Evolutionary conservation across 331 rosid genomes (phyloP).

Genomic region (Prunus yedoensis): DNA sequence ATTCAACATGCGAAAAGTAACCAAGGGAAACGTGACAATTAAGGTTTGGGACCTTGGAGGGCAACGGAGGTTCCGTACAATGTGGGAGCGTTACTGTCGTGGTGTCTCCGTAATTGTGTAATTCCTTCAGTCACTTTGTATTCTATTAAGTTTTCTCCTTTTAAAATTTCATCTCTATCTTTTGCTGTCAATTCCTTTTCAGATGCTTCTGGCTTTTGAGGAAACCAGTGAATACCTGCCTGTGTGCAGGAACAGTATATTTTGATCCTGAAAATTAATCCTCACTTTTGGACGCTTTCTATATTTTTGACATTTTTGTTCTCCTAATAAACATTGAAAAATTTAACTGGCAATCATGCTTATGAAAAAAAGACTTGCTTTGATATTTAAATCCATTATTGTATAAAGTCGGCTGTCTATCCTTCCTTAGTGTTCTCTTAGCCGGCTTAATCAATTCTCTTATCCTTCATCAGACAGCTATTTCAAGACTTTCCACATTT

Average conservation of each 20-base stretch:
- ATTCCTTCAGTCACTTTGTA: slow-evolving; percentile 27
- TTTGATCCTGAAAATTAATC: background rate
- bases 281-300: background rate
- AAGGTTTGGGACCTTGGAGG: slow-evolving; percentile 99
- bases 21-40: slow-evolving; percentile 82
- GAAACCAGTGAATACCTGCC: background rate
- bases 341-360: background rate
- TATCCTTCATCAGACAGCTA: background rate
- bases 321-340: background rate
- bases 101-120: slow-evolving; percentile 94
- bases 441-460: background rate
- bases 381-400: background rate
- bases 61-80: slow-evolving; percentile 83
- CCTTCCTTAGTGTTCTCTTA: background rate
- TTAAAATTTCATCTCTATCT: background rate
- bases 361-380: background rate
- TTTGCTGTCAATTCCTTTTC: background rate
- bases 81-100: slow-evolving; percentile 98
- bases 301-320: background rate
- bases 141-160: slow-evolving; percentile 11
- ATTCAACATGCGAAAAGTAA: slow-evolving; percentile 88
- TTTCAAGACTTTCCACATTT: background rate
- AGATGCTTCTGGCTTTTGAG: slow-evolving; percentile 1
- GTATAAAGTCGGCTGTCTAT: background rate
- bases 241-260: background rate